Base-by-base conservation (phyloP, 768 basidiomycete genomes). In the Antrodiella citrinella region DNA sequence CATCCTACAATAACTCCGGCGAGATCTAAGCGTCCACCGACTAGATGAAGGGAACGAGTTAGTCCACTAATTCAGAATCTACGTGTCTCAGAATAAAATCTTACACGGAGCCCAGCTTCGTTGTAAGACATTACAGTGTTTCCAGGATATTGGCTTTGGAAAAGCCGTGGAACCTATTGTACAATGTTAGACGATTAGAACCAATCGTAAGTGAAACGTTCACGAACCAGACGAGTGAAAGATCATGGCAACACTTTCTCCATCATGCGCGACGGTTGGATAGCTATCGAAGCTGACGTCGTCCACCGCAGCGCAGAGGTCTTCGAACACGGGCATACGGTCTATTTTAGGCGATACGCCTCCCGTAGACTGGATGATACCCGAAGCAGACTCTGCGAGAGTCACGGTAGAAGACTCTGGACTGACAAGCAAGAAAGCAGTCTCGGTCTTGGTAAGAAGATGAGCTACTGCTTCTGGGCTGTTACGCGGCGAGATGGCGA, bases 1-100 rank as follows among this genome's bases (percentile, higher is more conserved):
- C 60, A 52, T 1, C 62, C 58, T 39, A 67, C 57, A 7, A 55
- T 51, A 3, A 57, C 49, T 22, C 60, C 60, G 35, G 57, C 58
- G 10, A 62, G 18, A 43, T 65, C 59, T 35, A 54, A 38, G 44
- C 62, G 51, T 15, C 60, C 60, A 30, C 49, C 55, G 51, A 47
- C 30, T 35, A 15, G 15, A 35, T 35, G 7, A 7, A 35, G 7
- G 15, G 52, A 46, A 15, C 30, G n/a, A n/a, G 20, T 45, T 40
- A 45, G 62, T 62, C 7, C 7, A 43, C 41, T 18, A 19, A 15
- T 35, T n/a, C n/a, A n/a, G n/a, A n/a, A n/a, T n/a, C n/a, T n/a
- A 35, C 7, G 7, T 7, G 30, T 7, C 30, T 35, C 30, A 15
- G 7, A 35, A 35, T 7, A 35, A 15, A 35, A 7, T 7, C 30